Base-by-base conservation (phyloP, 2,329 filamentous ascomycete species). In the Penicillium digitatum region DNA sequence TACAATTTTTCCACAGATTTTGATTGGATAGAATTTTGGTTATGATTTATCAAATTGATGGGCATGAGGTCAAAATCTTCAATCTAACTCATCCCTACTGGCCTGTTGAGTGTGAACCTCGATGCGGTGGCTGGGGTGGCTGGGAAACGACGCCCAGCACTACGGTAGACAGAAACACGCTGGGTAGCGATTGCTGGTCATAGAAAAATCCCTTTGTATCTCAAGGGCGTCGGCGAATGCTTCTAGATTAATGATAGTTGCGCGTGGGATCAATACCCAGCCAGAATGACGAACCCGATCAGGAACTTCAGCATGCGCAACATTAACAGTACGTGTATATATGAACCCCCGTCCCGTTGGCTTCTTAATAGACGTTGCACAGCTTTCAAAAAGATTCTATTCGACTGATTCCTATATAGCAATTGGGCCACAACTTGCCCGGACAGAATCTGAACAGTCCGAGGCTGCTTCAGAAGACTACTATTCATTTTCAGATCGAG, bases 381-480 rank as follows among this genome's bases (percentile, higher is more conserved):
- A 43, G 26, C 50, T 26, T 40, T 38, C 48, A 22, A n/a, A n/a
- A 18, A 35, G 24, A 5, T 32, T 50, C 46, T 22, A 45, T 32
- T 58, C 47, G 22, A 46, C 60, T 61, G 47, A 63, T 49, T 43
- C 11, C 39, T 56, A 38, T 40, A 56, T 61, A 78, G 75, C 72
- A 59, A 79, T 68, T 63, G 71, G 68, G 59, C 78, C 78, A 47
- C 74, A 78, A 62, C 63, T 79, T 47, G 62, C 71, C 14, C 74
- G 72, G 45, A 67, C 73, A 43, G 64, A 74, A 42, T 78, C 77
- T 3, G 70, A 74, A 58, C 77, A 75, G 60, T 80, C 78, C n/a
- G 69, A 74, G 37, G 72, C 76, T 44, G 77, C 76, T 34, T 79
- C 78, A 22, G 76, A 78, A 63, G 77, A 79, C 62, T 79, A 78